A percentile compares a stretch with the other conserved stretches of the same genome.
Evolutionary conservation across 106 monocot species (phyloP).

Genomic region (Vanilla planifolia): DNA sequence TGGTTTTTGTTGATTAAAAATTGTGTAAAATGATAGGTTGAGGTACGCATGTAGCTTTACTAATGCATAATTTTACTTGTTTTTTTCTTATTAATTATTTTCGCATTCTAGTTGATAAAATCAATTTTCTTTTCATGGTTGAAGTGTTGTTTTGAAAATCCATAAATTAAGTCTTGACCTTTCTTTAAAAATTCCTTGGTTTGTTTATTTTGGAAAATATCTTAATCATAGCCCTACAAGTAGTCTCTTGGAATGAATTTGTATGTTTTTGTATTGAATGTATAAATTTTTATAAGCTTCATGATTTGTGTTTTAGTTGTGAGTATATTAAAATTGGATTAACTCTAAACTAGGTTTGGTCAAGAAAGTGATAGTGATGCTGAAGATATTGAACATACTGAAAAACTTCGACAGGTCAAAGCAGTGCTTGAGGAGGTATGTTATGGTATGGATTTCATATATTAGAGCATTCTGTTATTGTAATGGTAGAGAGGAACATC

Average conservation of each 20-base stretch:
- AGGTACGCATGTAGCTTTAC: too few species aligned
- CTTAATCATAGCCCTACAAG: neutral
- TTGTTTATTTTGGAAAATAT: neutral
- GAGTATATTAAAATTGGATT: neutral
- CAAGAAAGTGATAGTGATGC: conserved; percentile 86
- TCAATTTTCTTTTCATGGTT: too few species aligned
- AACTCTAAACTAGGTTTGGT: conserved; percentile 34
- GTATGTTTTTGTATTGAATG: neutral
- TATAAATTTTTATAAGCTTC: neutral
- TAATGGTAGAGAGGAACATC: too few species aligned
- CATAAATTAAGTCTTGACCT: too few species aligned
- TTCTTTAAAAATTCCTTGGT: neutral
- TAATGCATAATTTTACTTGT: too few species aligned
- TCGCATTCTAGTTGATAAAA: too few species aligned
- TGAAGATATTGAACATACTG: conserved; percentile 82
- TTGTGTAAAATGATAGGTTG: too few species aligned
- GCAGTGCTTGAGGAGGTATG: conserved; percentile 89
- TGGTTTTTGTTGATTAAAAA: too few species aligned
- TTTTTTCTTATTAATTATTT: too few species aligned
- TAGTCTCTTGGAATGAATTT: neutral
- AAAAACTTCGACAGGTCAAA: conserved; percentile 89
- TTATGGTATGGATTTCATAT: neutral
- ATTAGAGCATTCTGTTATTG: neutral
- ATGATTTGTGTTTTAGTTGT: neutral
- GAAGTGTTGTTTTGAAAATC: too few species aligned